Conservation (phyloP, 495 filamentous ascomycete genomes). For the Lasiosphaeriaceae sp. region DNA sequence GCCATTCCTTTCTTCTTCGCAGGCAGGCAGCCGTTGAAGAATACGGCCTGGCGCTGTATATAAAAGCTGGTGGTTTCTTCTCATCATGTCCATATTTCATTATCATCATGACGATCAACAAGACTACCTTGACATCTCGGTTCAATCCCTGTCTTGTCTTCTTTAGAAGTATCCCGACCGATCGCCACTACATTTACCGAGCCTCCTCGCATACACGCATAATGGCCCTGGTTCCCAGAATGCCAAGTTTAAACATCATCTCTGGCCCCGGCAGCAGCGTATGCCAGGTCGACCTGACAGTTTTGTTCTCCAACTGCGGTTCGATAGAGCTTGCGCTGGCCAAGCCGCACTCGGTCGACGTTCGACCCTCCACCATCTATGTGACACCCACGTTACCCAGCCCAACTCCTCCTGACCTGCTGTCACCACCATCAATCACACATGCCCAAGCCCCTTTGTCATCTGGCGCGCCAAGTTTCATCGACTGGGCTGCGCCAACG, state of each 20-base stretch:
- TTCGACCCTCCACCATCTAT: slow-evolving; percentile 12
- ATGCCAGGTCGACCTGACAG: slow-evolving; percentile 14
- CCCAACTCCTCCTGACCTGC: neutral
- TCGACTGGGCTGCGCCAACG: neutral
- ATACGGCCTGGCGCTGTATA: no score
- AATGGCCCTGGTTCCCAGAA: slow-evolving; percentile 11
- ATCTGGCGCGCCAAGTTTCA: neutral
- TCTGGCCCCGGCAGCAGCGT: slow-evolving; percentile 7
- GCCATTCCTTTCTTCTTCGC: no score
- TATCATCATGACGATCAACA: no score
- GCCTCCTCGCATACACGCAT: neutral
- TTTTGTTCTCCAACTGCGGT: slow-evolving; percentile 12
- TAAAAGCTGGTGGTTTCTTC: no score
- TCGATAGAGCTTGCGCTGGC: slow-evolving; percentile 9
- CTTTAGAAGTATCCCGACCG: no score
- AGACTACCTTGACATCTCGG: no score
- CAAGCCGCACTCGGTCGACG: slow-evolving; percentile 2
- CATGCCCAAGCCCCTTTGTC: neutral
- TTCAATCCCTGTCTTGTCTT: no score
- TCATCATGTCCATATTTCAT: no score
- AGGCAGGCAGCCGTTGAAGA: no score
- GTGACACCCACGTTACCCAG: slow-evolving; percentile 9
- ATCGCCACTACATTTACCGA: no score
- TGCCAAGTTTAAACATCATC: slow-evolving; percentile 10
- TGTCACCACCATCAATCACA: neutral